phyloP scores from a whole-genome alignment of 1,284 basidiomycete genomes.

The Rugosomyces carneus region DNA sequence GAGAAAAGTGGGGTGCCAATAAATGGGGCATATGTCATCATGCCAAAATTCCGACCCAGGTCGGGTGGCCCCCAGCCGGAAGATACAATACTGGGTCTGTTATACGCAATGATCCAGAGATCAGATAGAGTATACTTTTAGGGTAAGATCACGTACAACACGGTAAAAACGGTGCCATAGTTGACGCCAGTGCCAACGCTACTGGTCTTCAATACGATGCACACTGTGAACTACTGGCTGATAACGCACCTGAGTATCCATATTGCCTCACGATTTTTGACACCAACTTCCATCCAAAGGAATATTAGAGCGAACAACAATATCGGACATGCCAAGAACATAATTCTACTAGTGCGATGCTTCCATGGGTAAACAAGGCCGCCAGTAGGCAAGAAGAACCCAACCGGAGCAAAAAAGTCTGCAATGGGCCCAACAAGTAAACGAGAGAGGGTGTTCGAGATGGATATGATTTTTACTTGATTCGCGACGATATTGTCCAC shows the following conservation, averaged over 20 bases:
- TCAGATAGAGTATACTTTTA: background rate
- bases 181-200: slow-evolving; percentile 59
- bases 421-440: slow-evolving; percentile 63
- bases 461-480: slow-evolving; percentile 66
- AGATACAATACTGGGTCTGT: slow-evolving; percentile 62
- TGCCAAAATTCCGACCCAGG: slow-evolving; percentile 68
- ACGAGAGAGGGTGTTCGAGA: slow-evolving; percentile 67
- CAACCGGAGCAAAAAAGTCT: slow-evolving; percentile 60
- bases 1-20: slow-evolving; percentile 69
- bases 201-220: slow-evolving; percentile 3
- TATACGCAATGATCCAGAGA: slow-evolving; percentile 1
- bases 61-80: slow-evolving; percentile 65
- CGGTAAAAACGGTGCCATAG: slow-evolving; percentile 64
- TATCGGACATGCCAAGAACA: slow-evolving; percentile 48
- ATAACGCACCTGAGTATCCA: slow-evolving; percentile 56
- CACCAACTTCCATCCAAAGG: slow-evolving; percentile 43
- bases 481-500: slow-evolving; percentile 35
- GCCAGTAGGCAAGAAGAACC: slow-evolving; percentile 32
- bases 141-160: slow-evolving; percentile 44
- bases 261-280: slow-evolving; percentile 42
- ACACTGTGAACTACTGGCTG: background rate
- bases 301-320: slow-evolving; percentile 44
- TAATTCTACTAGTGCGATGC: slow-evolving; percentile 52
- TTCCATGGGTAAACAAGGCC: slow-evolving; percentile 35
- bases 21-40: slow-evolving; percentile 68